Conservation (phyloP, 306 rosid species). For the Castanea sativa region DNA sequence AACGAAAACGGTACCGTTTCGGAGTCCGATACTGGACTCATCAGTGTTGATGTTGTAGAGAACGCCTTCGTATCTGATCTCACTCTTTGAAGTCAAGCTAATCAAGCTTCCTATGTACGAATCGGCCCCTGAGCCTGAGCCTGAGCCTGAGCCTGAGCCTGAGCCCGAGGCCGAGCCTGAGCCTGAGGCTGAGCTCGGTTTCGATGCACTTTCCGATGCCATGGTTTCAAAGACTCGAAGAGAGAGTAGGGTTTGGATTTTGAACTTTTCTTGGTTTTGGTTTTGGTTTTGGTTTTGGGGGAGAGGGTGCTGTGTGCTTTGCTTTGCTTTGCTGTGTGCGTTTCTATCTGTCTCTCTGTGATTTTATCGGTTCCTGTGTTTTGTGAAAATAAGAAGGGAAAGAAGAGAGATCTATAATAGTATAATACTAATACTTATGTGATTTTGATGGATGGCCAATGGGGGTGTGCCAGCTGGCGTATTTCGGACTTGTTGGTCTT, state of each 20-base stretch:
- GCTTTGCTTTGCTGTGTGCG: no score
- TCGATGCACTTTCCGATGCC: constrained; percentile 38
- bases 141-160: constrained; percentile 31
- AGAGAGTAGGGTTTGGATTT: constrained; percentile 54
- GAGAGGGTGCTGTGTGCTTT: background rate
- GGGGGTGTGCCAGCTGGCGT: background rate
- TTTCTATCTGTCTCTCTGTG: background rate
- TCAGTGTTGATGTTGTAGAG: constrained; percentile 72
- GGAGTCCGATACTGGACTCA: constrained; percentile 77
- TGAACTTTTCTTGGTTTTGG: background rate
- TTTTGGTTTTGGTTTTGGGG: no score
- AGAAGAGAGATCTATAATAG: background rate
- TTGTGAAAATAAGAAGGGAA: background rate
- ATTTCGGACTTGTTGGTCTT: constrained; percentile 18
- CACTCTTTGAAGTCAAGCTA: constrained; percentile 79
- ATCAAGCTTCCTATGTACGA: constrained; percentile 77
- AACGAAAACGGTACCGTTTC: constrained; percentile 42
- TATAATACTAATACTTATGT: no score
- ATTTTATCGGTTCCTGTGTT: constrained; percentile 18
- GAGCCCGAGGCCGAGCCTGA: constrained; percentile 1
- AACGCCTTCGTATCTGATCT: constrained; percentile 79
- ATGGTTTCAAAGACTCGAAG: constrained; percentile 20
- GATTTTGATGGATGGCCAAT: background rate
- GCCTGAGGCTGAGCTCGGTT: constrained; percentile 31
- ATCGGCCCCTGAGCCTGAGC: constrained; percentile 75